A percentile compares a stretch with the other conserved stretches of the same genome.
Evolutionary conservation across 1,284 basidiomycete genomes (phyloP).

Genomic region (Melampsora americana): DNA sequence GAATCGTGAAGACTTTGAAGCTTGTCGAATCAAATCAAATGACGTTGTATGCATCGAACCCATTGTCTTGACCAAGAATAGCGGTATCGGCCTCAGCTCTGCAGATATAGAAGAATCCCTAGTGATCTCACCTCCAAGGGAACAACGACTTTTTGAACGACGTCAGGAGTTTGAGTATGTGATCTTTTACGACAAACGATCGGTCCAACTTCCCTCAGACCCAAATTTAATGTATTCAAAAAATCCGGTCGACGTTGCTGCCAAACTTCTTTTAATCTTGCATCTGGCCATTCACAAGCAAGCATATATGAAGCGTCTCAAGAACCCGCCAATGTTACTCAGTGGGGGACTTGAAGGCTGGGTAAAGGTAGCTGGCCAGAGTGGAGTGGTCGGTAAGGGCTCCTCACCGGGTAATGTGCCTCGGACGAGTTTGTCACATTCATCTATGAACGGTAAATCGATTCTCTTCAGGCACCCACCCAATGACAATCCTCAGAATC

Average conservation of each 20-base stretch:
- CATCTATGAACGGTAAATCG: slow-evolving; percentile 32
- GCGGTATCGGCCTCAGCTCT: slow-evolving; percentile 67
- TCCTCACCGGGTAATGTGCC: slow-evolving; percentile 37
- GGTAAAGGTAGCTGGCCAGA: slow-evolving; percentile 65
- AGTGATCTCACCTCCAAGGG: slow-evolving; percentile 66
- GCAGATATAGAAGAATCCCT: slow-evolving; percentile 73
- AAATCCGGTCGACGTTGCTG: slow-evolving; percentile 45
- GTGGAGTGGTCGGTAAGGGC: slow-evolving; percentile 57
- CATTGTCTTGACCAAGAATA: slow-evolving; percentile 65
- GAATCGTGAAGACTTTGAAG: slow-evolving; percentile 69
- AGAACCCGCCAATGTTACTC: slow-evolving; percentile 75
- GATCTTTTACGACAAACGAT: slow-evolving; percentile 77
- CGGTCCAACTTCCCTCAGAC: slow-evolving; percentile 59
- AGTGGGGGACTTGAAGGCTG: slow-evolving; percentile 82
- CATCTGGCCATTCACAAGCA: slow-evolving; percentile 68
- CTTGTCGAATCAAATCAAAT: slow-evolving; percentile 67
- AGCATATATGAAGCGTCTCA: slow-evolving; percentile 69
- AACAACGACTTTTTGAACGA: slow-evolving; percentile 69
- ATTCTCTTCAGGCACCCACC: slow-evolving; percentile 29
- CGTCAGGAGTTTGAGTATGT: slow-evolving; percentile 85
- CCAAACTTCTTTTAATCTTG: slow-evolving; percentile 63
- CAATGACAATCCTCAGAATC: slow-evolving; percentile 8
- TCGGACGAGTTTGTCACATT: slow-evolving; percentile 11
- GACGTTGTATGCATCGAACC: slow-evolving; percentile 83
- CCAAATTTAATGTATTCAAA: slow-evolving; percentile 31